Evolutionary conservation across 2,329 filamentous ascomycete genomes (phyloP).

Genomic region (Ilyonectria destructans): DNA sequence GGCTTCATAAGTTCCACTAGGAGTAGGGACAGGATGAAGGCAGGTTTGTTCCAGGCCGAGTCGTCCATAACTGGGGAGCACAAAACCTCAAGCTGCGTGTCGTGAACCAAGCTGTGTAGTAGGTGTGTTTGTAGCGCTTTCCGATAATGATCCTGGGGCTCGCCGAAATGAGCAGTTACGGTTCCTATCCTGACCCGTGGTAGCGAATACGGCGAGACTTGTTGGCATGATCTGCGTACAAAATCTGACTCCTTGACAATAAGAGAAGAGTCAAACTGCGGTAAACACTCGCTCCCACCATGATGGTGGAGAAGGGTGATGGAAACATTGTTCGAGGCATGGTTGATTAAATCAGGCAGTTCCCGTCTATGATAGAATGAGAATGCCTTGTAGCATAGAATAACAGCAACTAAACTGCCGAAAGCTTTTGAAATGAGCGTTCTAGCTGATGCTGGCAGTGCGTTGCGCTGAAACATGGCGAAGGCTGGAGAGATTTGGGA

Average conservation of each 20-base stretch:
- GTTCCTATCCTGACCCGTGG: conserved; percentile 8
- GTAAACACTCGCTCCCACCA: conserved; percentile 10
- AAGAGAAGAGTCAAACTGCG: background rate
- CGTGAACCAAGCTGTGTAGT: conserved; percentile 9
- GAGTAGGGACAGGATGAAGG: conserved; percentile 3
- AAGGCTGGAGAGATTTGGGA: background rate
- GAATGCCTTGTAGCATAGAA: conserved; percentile 11
- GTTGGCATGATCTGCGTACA: conserved; percentile 4
- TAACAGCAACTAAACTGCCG: background rate
- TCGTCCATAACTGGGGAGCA: conserved; percentile 6
- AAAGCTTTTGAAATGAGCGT: background rate
- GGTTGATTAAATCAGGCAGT: background rate
- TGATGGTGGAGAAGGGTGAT: conserved; percentile 7
- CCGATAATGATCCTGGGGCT: conserved; percentile 7
- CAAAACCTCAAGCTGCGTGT: conserved; percentile 4
- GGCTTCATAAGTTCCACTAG: conserved; percentile 14
- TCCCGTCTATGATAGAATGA: background rate
- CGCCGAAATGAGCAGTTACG: conserved; percentile 5
- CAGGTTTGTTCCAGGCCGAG: conserved; percentile 10
- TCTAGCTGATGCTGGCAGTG: background rate
- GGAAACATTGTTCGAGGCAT: background rate
- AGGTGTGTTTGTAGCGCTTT: conserved; percentile 11
- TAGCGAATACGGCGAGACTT: conserved; percentile 6
- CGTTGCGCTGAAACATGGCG: conserved; percentile 1
- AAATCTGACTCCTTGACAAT: background rate